Evolutionary conservation across 1,284 basidiomycete genomes (phyloP), one percentile per base, ranked within the genome.

Genomic region (Tilletia caries): DNA sequence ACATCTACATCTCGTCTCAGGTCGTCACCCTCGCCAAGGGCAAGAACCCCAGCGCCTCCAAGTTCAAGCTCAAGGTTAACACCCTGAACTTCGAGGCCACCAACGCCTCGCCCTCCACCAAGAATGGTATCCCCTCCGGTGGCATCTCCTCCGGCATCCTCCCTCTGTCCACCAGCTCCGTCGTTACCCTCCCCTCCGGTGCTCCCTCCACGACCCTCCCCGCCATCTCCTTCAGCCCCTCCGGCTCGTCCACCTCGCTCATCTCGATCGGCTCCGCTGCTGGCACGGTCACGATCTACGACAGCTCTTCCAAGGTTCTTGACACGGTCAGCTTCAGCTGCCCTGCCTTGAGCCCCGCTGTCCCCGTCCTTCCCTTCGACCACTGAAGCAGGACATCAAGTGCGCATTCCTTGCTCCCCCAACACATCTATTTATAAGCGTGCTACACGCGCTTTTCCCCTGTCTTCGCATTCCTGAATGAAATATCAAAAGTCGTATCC

Each of bases 181-280:
- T 62, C 58, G 58, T 62, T 29, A 62, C 58, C 32, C 29, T 62
- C 58, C 58, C 58, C 58, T 62, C 58, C 4, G 58, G 58, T 23
- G 58, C 58, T 29, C 58, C 58, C 18, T 12, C 58, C 58, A 8
- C 27, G 15, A 62, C 58, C 18, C 58, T 62, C 1, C 58, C 58
- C 32, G 32, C 58, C 58, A 62, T 62, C 58, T 33, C 58, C 58
- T 62, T 62, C 58, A 62, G 29, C 58, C 58, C 58, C 58, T 62
- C 58, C 6, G 58, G 58, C 29, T 18, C 29, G 29, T 27, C 29
- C 18, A 62, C 58, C 58, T 34, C 58, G 18, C 32, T 34, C 58
- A 34, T 62, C 33, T 62, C 58, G 29, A 62, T 62, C 58, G 58
- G 58, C 58, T 62, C 58, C 32, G 58, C 58, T 29, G 29, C 58